Conservation (phyloP, 805 yeast genomes). For the Metschnikowia hibisci region DNA sequence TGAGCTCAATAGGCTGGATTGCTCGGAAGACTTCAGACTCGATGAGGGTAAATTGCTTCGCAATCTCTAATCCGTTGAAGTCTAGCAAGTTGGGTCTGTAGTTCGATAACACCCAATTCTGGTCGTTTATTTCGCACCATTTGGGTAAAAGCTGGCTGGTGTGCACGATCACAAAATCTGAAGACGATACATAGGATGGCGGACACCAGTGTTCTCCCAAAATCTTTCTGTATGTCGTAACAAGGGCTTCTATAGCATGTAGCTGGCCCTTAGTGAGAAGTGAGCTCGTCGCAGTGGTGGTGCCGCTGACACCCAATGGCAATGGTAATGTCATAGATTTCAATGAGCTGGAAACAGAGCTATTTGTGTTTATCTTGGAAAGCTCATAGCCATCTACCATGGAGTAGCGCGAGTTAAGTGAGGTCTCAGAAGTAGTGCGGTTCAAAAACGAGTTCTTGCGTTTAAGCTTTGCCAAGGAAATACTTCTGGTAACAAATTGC, state of each 20-base stretch:
- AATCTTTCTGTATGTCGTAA: conserved; percentile 50
- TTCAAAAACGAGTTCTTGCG: conserved; percentile 35
- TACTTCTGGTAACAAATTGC: conserved; percentile 54
- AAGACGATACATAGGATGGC: conserved; percentile 25
- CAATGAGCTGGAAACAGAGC: conserved; percentile 39
- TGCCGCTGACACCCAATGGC: conserved; percentile 43
- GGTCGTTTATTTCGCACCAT: conserved; percentile 51
- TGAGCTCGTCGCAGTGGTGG: conserved; percentile 36
- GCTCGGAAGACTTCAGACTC: conserved; percentile 65
- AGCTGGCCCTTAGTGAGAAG: conserved; percentile 39
- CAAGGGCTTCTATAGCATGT: conserved; percentile 45
- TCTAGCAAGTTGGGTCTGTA: conserved; percentile 52
- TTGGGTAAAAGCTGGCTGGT: conserved; percentile 36
- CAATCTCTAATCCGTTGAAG: conserved; percentile 67
- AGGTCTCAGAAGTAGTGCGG: conserved; percentile 20
- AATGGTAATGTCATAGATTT: conserved; percentile 40
- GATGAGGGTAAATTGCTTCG: conserved; percentile 70
- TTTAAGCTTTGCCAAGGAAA: conserved; percentile 32
- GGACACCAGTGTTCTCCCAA: conserved; percentile 48
- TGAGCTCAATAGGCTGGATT: conserved; percentile 60
- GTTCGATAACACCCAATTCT: conserved; percentile 54
- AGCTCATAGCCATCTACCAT: conserved; percentile 58
- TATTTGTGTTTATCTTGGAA: conserved; percentile 47
- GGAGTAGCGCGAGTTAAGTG: conserved; percentile 34
- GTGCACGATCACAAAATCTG: conserved; percentile 29